Evolutionary conservation across 1,284 basidiomycete species (phyloP), one percentile per base, ranked within the genome.

Genomic region (Lignosus rhinocerotis): DNA sequence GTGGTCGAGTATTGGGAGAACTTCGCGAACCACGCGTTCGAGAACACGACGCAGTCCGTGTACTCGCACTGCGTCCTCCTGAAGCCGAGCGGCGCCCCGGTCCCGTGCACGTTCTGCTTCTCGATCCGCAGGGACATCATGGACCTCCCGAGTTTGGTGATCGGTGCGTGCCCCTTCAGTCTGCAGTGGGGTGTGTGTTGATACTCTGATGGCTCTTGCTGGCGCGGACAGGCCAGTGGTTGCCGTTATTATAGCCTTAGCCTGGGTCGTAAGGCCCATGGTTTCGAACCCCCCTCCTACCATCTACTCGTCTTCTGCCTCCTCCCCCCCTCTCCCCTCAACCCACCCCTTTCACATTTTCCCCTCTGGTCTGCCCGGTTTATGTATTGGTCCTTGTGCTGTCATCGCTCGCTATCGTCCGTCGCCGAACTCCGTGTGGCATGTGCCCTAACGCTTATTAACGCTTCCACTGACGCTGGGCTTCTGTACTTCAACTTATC

Each of bases 1-100:
- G 90, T 91, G 30, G 92, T 97, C 54, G 90, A 94, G 70, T 97
- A 96, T 74, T 97, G 92, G 89, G 95, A 97, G 74, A 93, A 92
- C 73, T 97, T 96, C 72, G 92, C 93, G 21, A 86, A 88, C 54
- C 93, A 96, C 73, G 95, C 95, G 6, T 98, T 98, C 67, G 94
- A 97, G 75, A 96, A 94, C 74, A 94, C 93, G 53, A 93, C 93
- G 36, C 92, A 94, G 74, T 92, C 92, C n/a, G 93, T 97, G 56
- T 95, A 93, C 75, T 92, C 92, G 64, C 90, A 94, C 69, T 94
- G 92, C 61, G 90, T 93, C 32, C 75, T 98, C 41, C 80, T 93
- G 63, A 93, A 92, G 70, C 91, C 92, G 3, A 83, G 81, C 41
- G 92, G 92, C n/a, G 83, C 87, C 6, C 90, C 88, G 1, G 86